Base-by-base conservation (phyloP, 371 early-diverging fungal species). In the Coemansia sp. region DNA sequence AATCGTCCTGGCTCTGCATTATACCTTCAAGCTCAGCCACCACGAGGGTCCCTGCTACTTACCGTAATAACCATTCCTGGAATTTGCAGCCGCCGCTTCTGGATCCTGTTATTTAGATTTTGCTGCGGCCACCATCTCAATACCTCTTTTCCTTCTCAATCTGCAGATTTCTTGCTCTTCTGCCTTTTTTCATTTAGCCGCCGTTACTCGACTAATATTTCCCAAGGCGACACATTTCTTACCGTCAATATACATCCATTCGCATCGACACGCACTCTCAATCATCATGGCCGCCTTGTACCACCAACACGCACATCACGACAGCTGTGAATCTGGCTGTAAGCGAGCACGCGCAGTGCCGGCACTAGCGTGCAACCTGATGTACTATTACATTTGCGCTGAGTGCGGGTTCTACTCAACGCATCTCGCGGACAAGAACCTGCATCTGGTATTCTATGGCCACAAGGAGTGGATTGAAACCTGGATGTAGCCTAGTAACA, bases 391-490 rank as follows among this genome's bases (percentile, higher is more conserved):
- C 53, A 61, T 74, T 12, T 74, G 75, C 58, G 31, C 50, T 34
- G 69, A 58, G 34, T 74, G 75, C 41, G 69, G 75, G n/a, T 58
- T 38, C 49, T 74, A 69, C 42, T 53, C 55, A 4, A 62, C 58
- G 1, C 63, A 62, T 6, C 56, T 74, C 8, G 61, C 69, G 10
- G 69, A 69, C 38, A 65, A 69, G 60, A 74, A 74, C 48, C 38
- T 65, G 39, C 74, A 74, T 34, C 55, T 69, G 5, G 75, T 74
- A 12, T 69, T 45, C 30, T 42, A 48, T 4, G 69, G 66, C n/a
- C 75, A 74, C 60, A 55, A 61, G n/a, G 61, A 63, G 10, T 74
- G 75, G 75, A 34, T 65, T 4, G 68, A 74, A 35, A 42, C 55
- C 30, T 65, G 59, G 66, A 50, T 47, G 26, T 70, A 62, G 48